These are phyloP conservation scores for Phytophthora parvispora DNA, from an alignment of 352 stramenopile genomes.

Conservation along the genomic window DNA sequence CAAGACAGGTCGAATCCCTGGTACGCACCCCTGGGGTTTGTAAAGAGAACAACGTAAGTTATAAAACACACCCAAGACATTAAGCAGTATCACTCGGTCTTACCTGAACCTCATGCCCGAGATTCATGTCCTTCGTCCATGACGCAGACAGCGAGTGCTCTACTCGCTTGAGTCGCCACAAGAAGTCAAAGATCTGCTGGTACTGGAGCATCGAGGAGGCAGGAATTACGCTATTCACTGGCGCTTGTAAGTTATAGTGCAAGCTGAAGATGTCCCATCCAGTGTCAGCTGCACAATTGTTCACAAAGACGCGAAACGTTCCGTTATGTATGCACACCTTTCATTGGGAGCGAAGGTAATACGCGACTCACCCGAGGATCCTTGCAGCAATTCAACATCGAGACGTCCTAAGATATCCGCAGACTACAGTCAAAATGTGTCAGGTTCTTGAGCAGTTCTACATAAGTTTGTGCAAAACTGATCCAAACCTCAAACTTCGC, in stretches of 20 bases:
- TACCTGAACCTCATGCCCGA: slow-evolving; percentile 95
- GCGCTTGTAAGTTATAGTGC: slow-evolving; percentile 91
- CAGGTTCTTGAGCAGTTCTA: neutral
- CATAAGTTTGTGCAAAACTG: neutral
- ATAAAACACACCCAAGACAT: neutral
- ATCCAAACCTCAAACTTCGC: slow-evolving; percentile 93
- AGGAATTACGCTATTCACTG: slow-evolving; percentile 92
- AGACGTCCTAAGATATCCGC: slow-evolving; percentile 94
- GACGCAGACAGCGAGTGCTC: slow-evolving; percentile 95
- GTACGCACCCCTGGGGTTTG: slow-evolving; percentile 65
- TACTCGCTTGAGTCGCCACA: slow-evolving; percentile 93
- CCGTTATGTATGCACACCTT: too few species aligned
- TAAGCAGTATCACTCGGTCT: neutral
- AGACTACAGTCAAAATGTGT: slow-evolving; percentile 44
- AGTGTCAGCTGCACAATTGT: slow-evolving; percentile 69
- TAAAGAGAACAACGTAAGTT: slow-evolving; percentile 7
- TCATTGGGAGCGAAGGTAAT: neutral
- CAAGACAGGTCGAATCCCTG: slow-evolving; percentile 75
- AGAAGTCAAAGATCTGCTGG: slow-evolving; percentile 92
- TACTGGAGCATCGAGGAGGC: slow-evolving; percentile 89
- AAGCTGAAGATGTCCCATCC: slow-evolving; percentile 97
- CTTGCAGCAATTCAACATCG: slow-evolving; percentile 92
- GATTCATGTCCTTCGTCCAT: slow-evolving; percentile 98
- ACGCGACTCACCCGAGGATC: slow-evolving; percentile 59
- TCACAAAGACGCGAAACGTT: neutral